Evolutionary conservation across 768 basidiomycete genomes (phyloP), one percentile per base, ranked within the genome.

Genomic region (Amanita exitialis): DNA sequence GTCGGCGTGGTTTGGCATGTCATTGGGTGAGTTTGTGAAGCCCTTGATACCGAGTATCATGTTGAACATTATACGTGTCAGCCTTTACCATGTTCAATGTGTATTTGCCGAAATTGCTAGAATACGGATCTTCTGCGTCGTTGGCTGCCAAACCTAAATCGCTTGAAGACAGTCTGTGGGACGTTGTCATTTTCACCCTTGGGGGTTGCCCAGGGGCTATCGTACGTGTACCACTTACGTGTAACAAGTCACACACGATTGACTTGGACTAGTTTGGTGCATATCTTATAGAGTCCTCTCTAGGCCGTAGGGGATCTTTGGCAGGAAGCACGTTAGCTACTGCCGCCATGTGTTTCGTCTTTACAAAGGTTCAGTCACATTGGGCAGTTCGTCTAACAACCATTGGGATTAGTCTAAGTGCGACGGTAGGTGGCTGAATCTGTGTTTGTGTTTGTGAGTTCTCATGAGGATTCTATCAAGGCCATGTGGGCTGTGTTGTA

Each of bases 51-150:
- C 44, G 23, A 35, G 36, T 37, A 55, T 3, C 7, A 3, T 18
- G n/a, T 35, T 21, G 25, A 18, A 21, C n/a, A 15, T 41, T 41
- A n/a, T 39, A 55, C 35, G 39, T 38, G 49, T 18, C 51, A 88
- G 86, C 80, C 0, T 91, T 82, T 59, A 92, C 89, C 2, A 91
- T 95, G 83, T 94, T 95, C 66, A 95, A 94, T 61, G 89, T 92
- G 23, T 95, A 80, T 61, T 74, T 93, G 16, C 92, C 92, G 0
- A 94, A 90, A 60, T 69, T 93, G 9, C 67, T 95, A 34, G 92
- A 95, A 67, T 76, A 77, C 23, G 69, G 78, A 16, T 49, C 67
- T 9, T 57, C 56, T 15, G 27, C 67, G 9, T 56, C 55, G 9
- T 25, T 45, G n/a, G 56, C 60, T 10, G 61, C 23, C 3, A n/a